These are phyloP conservation scores for Bruguiera hainesii DNA, from an alignment of 441 rosid species.

Conservation along the genomic window DNA sequence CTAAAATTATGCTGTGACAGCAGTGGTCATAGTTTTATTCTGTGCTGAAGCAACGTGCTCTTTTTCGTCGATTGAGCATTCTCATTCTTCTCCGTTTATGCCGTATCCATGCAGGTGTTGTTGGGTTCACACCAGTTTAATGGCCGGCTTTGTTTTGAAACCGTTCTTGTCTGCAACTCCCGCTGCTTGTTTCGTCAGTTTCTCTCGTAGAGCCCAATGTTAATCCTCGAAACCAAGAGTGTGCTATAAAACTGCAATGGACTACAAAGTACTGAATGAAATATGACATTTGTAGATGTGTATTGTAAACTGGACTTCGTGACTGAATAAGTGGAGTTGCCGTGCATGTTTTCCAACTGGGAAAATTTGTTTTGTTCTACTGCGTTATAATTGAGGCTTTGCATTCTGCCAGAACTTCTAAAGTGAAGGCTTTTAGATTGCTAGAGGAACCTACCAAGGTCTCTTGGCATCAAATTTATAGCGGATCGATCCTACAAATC, in stretches of 20 bases:
- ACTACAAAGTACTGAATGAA: conserved; percentile 12
- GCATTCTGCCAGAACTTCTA: no score
- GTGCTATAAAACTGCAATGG: conserved; percentile 11
- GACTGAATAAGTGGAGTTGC: conserved; percentile 13
- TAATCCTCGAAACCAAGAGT: conserved; percentile 3
- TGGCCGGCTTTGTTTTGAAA: not conserved
- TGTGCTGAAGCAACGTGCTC: no score
- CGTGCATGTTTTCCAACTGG: conserved; percentile 12
- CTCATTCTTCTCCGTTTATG: conserved; percentile 9
- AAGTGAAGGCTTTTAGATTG: no score
- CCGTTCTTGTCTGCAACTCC: conserved; percentile 10
- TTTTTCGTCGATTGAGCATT: not conserved
- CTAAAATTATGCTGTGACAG: no score
- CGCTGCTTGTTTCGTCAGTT: conserved; percentile 20
- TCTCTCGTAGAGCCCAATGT: conserved; percentile 16
- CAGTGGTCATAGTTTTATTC: no score
- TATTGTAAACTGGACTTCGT: conserved; percentile 3
- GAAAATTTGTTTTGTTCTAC: not conserved
- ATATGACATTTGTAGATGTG: not conserved
- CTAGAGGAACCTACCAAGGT: no score
- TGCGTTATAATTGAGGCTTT: no score
- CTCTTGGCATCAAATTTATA: no score
- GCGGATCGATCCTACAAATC: no score
- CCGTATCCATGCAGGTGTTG: conserved; percentile 54
- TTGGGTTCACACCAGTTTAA: conserved; percentile 71